phyloP scores from a whole-genome alignment of 2,329 filamentous ascomycete species.

The Fusarium citri region DNA sequence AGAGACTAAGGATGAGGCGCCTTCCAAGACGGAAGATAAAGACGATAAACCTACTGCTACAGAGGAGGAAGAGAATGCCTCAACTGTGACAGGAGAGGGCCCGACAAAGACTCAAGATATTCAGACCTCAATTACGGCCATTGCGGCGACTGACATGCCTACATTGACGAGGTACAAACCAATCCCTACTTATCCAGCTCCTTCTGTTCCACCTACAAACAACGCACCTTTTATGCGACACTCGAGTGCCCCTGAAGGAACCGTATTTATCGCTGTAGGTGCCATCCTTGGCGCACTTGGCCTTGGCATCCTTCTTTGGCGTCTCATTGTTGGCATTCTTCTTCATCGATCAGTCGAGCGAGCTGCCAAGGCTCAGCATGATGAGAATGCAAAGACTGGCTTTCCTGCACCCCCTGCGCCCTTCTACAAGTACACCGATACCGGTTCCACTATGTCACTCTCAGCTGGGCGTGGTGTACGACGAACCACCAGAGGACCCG shows the following conservation, averaged over 20 bases:
- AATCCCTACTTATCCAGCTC: slow-evolving; percentile 72
- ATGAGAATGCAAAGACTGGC: slow-evolving; percentile 75
- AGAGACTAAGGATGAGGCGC: slow-evolving; percentile 23
- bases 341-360: slow-evolving; percentile 91
- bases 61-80: slow-evolving; percentile 28
- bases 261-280: slow-evolving; percentile 95
- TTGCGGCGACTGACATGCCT: slow-evolving; percentile 50
- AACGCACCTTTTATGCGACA: slow-evolving; percentile 93
- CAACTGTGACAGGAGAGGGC: slow-evolving; percentile 35
- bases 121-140: slow-evolving; percentile 26
- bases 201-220: slow-evolving; percentile 83
- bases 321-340: slow-evolving; percentile 86
- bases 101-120: slow-evolving; percentile 30
- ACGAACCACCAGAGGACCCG: slow-evolving; percentile 63
- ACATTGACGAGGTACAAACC: slow-evolving; percentile 55
- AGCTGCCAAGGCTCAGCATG: slow-evolving; percentile 80
- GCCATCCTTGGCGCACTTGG: slow-evolving; percentile 87
- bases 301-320: slow-evolving; percentile 87
- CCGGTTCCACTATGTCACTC: slow-evolving; percentile 65
- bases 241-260: slow-evolving; percentile 87
- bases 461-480: slow-evolving; percentile 63
- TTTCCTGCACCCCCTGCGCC: slow-evolving; percentile 68
- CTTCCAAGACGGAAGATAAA: slow-evolving; percentile 29
- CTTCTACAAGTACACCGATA: slow-evolving; percentile 74
- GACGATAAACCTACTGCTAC: slow-evolving; percentile 25